Conservation (phyloP, 768 basidiomycete genomes). For the Trametes cingulata region DNA sequence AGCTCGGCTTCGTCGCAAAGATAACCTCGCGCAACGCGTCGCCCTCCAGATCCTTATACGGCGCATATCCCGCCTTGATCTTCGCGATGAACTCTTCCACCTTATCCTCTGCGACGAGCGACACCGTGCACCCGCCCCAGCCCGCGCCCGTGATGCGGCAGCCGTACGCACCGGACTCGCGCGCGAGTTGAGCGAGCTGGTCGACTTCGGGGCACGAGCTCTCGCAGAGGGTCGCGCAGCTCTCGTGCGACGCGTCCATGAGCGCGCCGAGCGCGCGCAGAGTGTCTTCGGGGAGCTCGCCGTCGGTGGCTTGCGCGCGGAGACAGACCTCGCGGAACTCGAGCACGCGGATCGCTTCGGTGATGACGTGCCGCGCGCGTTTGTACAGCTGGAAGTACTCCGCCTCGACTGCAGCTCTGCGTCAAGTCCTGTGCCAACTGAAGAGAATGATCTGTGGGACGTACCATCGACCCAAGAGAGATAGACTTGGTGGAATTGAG, state of each 20-base stretch:
- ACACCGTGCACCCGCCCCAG: slow-evolving; percentile 91
- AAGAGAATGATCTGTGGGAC: slow-evolving; percentile 24
- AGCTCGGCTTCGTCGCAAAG: slow-evolving; percentile 83
- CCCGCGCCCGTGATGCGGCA: slow-evolving; percentile 87
- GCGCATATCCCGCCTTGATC: slow-evolving; percentile 58
- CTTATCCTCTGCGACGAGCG: slow-evolving; percentile 65
- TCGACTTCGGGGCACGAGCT: slow-evolving; percentile 83
- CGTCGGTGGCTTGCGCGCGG: slow-evolving; percentile 20
- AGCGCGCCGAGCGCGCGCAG: slow-evolving; percentile 60
- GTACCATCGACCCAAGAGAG: slow-evolving; percentile 79
- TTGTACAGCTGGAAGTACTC: slow-evolving; percentile 82
- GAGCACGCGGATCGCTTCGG: slow-evolving; percentile 80
- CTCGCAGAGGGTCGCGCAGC: slow-evolving; percentile 69
- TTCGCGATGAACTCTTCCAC: slow-evolving; percentile 65
- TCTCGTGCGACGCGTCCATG: slow-evolving; percentile 79
- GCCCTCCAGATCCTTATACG: slow-evolving; percentile 62
- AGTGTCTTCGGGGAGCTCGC: slow-evolving; percentile 27
- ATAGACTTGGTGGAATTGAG: slow-evolving; percentile 65
- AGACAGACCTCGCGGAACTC: slow-evolving; percentile 73
- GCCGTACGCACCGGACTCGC: slow-evolving; percentile 74
- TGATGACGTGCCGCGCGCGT: slow-evolving; percentile 77
- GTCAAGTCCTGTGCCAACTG: not conserved
- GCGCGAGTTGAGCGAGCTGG: slow-evolving; percentile 61
- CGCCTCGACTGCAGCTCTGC: slow-evolving; percentile 61
- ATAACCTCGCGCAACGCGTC: slow-evolving; percentile 64